Evolutionary conservation across 257 asterid genomes (phyloP).

Genomic region (Mentha longifolia): DNA sequence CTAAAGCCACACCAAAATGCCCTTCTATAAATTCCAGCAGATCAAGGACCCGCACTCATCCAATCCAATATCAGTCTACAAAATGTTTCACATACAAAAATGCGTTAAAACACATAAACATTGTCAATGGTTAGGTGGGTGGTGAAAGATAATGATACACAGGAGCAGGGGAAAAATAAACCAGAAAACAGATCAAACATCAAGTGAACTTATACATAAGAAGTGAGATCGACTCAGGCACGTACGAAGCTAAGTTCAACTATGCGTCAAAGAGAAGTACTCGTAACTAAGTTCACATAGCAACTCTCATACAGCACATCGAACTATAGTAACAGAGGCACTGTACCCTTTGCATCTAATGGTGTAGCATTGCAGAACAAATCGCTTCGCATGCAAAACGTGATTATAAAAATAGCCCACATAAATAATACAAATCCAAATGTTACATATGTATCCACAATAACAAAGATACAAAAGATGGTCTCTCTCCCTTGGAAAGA

Average conservation of each 20-base stretch:
- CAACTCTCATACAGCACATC: slow-evolving; percentile 38
- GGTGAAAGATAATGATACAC: slow-evolving; percentile 31
- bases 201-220: slow-evolving; percentile 29
- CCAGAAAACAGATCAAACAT: slow-evolving; percentile 28
- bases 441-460: slow-evolving; percentile 53
- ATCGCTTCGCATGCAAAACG: slow-evolving; percentile 36
- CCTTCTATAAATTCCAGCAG: slow-evolving; percentile 52
- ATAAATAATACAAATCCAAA: slow-evolving; percentile 40
- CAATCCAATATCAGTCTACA: slow-evolving; percentile 73
- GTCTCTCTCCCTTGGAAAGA: slow-evolving; percentile 34
- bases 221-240: slow-evolving; percentile 27
- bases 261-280: neutral
- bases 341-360: slow-evolving; percentile 41
- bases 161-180: slow-evolving; percentile 32
- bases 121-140: slow-evolving; percentile 29
- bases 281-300: slow-evolving; percentile 14
- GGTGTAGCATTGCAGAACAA: slow-evolving; percentile 37
- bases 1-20: slow-evolving; percentile 42
- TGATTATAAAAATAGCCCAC: slow-evolving; percentile 34
- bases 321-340: slow-evolving; percentile 35
- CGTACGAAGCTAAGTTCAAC: slow-evolving; percentile 25
- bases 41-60: slow-evolving; percentile 61
- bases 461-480: slow-evolving; percentile 37
- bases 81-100: slow-evolving; percentile 44
- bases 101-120: slow-evolving; percentile 39